These are phyloP conservation scores for Thelonectria discophora DNA, from an alignment of 2,329 filamentous ascomycete species.

Conservation along the genomic window DNA sequence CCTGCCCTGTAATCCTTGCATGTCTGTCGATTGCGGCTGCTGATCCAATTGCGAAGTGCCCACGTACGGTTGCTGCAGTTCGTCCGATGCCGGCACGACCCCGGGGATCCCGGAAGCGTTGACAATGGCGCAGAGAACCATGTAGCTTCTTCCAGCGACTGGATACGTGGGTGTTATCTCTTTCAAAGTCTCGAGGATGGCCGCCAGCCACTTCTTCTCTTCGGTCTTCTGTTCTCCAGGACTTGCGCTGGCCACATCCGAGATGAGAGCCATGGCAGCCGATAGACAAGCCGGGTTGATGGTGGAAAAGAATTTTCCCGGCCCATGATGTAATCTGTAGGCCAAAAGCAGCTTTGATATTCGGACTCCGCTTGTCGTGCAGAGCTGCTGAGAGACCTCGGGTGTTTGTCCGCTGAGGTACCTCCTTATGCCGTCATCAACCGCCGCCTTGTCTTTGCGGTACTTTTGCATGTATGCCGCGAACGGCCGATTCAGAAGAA, in stretches of 20 bases:
- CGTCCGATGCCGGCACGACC: neutral
- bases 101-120: neutral
- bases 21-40: neutral
- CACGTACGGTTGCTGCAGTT: neutral
- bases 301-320: constrained; percentile 6
- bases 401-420: neutral
- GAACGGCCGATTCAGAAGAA: neutral
- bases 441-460: constrained; percentile 1
- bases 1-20: neutral
- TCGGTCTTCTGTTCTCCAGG: neutral
- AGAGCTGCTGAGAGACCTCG: neutral
- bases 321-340: constrained; percentile 3
- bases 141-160: constrained; percentile 1
- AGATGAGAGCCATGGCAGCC: constrained; percentile 1
- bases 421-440: neutral
- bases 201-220: constrained; percentile 1
- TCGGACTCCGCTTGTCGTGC: constrained; percentile 1
- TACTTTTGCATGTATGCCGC: constrained; percentile 3
- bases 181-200: constrained; percentile 2
- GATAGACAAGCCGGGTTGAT: constrained; percentile 6
- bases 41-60: neutral
- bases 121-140: neutral
- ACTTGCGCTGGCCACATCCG: neutral
- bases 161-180: constrained; percentile 4
- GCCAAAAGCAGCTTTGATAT: constrained; percentile 4